Evolutionary conservation across 2,329 filamentous ascomycete species (phyloP).

Genomic region (Fusarium stilboides): DNA sequence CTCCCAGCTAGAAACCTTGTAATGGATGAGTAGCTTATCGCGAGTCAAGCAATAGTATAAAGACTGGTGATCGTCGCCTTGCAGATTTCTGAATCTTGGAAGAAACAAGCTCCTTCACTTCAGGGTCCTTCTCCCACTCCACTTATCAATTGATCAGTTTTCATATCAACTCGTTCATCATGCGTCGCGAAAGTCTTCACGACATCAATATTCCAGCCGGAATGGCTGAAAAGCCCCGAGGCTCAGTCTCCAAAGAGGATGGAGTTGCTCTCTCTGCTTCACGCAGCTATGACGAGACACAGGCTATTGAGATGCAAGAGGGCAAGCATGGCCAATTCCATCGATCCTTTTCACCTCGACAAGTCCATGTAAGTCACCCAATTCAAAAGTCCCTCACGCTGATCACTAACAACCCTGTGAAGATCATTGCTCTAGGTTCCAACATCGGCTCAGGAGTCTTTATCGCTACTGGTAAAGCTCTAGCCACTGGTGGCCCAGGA

Average conservation of each 20-base stretch:
- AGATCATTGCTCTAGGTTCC: conserved; percentile 41
- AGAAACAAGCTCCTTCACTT: conserved; percentile 2
- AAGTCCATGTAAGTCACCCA: conserved; percentile 35
- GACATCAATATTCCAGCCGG: conserved; percentile 15
- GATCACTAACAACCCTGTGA: neutral
- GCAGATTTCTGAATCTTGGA: neutral
- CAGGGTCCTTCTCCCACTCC: neutral
- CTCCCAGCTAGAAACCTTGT: neutral
- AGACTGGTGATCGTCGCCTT: neutral
- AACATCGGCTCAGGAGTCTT: conserved; percentile 42
- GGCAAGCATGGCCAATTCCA: conserved; percentile 37
- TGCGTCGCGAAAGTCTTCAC: conserved; percentile 26
- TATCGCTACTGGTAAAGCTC: conserved; percentile 37
- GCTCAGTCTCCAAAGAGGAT: conserved; percentile 31
- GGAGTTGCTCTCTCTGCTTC: neutral
- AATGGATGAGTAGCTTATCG: neutral
- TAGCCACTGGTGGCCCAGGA: conserved; percentile 37
- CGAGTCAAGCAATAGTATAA: conserved; percentile 8
- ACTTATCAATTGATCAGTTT: neutral
- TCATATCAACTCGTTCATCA: conserved; percentile 3
- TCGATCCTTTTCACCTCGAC: conserved; percentile 39
- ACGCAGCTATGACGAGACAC: conserved; percentile 22
- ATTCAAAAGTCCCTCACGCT: neutral
- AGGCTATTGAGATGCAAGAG: conserved; percentile 26
- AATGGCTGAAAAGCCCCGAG: conserved; percentile 22